These are phyloP conservation scores for Talaromyces atroroseus DNA, from an alignment of 2,329 filamentous ascomycete genomes.

Conservation along the genomic window DNA sequence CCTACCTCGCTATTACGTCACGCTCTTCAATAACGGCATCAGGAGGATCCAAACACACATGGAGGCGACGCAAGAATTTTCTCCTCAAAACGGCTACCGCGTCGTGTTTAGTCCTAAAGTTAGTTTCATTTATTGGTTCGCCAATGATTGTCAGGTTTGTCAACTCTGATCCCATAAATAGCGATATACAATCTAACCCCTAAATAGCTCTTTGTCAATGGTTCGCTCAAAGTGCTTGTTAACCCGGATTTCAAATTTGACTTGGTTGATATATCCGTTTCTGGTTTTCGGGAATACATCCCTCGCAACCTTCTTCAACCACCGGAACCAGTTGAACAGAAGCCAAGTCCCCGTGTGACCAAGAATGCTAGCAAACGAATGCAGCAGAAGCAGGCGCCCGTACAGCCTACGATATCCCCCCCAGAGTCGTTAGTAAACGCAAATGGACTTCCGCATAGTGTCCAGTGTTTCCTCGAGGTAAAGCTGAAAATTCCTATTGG, in stretches of 20 bases:
- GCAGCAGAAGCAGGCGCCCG: conserved; percentile 39
- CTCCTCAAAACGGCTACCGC: conserved; percentile 58
- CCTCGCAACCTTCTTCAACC: conserved; percentile 57
- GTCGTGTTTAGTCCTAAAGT: conserved; percentile 71
- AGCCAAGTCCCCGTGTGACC: conserved; percentile 54
- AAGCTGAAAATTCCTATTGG: conserved; percentile 7
- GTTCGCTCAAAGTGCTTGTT: conserved; percentile 72
- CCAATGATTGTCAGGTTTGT: conserved; percentile 73
- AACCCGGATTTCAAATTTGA: conserved; percentile 76
- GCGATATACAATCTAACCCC: conserved; percentile 1
- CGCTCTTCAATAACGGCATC: conserved; percentile 81
- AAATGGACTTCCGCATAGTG: conserved; percentile 51
- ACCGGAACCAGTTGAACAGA: conserved; percentile 48
- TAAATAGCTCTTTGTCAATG: conserved; percentile 67
- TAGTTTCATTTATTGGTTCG: conserved; percentile 84
- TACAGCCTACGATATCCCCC: conserved; percentile 39
- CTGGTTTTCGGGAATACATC: conserved; percentile 75
- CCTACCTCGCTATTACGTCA: conserved; percentile 82
- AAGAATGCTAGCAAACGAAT: conserved; percentile 51
- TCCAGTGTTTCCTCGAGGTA: conserved; percentile 61
- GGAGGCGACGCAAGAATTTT: conserved; percentile 59
- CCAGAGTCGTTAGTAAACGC: conserved; percentile 41
- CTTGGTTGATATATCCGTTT: conserved; percentile 73
- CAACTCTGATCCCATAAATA: not conserved
- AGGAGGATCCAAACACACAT: conserved; percentile 80